Base-by-base conservation (phyloP, 495 filamentous ascomycete genomes). In the Niebla homalea region DNA sequence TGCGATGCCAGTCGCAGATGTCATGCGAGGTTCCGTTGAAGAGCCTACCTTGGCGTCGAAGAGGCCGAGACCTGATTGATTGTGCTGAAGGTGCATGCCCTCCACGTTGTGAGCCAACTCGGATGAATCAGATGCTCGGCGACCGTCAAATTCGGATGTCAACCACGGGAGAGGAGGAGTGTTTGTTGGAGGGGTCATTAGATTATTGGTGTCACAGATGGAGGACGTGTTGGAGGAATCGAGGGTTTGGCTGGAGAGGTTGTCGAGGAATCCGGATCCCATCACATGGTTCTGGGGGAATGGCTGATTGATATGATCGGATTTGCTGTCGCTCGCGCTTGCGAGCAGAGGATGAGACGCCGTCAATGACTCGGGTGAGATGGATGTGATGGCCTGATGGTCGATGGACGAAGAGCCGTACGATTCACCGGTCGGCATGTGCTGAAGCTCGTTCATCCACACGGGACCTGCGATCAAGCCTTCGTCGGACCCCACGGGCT, bases 1-100 rank as follows among this genome's bases (percentile, higher is more conserved):
- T 67, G 50, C 64, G 61, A 48, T 67, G 42, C 42, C 68, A 67
- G 40, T 68, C 67, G 67, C 62, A 70, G 19, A 49, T 18, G 29
- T 36, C 36, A 32, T 23, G 36, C 37, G 10, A 8, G 69, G 60
- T 18, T 64, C 52, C 5, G 66, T 59, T 29, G 73, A 61, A 16
- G 69, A 63, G 52, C 66, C 66, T 6, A 66, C 67, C 11, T 56
- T 57, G 19, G 58, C 41, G 25, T 57, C 57, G 14, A 52, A 54
- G 36, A 63, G 60, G 14, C 49, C 48, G 11, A 55, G 48, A 26
- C 43, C 51, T 5, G 50, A 37, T 19, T 49, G 56, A n/a, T 37
- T 38, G 29, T 53, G 58, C 29, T 52, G 56, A 14, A 58, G 20
- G 26, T 56, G 53, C 12, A 58, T 48, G 11, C 49, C 57, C 38